Conservation (phyloP, 176 grass and related monocot genomes). For the Pontederia crassipes region DNA sequence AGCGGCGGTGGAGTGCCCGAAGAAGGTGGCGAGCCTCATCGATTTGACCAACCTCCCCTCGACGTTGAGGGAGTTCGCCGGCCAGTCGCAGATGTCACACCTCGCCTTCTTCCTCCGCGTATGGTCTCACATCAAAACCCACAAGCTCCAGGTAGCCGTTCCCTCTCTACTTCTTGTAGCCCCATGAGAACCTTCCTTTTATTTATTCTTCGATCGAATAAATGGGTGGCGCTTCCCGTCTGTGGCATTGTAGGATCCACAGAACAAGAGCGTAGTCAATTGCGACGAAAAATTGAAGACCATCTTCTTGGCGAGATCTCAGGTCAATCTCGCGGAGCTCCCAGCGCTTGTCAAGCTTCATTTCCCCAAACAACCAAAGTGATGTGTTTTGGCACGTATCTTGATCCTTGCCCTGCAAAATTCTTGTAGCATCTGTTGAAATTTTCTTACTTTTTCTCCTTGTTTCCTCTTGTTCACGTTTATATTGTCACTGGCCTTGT, state of each 20-base stretch:
- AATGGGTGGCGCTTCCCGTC: not conserved
- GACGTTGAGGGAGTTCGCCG: constrained; percentile 51
- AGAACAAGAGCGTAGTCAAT: constrained; percentile 69
- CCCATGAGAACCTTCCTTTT: not conserved
- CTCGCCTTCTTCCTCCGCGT: constrained; percentile 70
- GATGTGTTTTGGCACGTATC: not conserved
- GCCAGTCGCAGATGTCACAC: constrained; percentile 74
- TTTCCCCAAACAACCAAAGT: constrained; percentile 38
- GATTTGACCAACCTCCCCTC: constrained; percentile 75
- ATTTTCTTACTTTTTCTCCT: too few species aligned
- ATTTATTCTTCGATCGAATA: not conserved
- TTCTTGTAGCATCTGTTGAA: too few species aligned
- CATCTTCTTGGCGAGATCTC: constrained; percentile 54
- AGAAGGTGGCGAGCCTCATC: constrained; percentile 64
- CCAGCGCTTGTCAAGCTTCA: constrained; percentile 61
- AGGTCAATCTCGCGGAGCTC: constrained; percentile 71
- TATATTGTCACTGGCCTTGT: too few species aligned
- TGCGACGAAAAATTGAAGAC: constrained; percentile 89
- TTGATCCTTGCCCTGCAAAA: too few species aligned
- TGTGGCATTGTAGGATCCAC: constrained; percentile 50
- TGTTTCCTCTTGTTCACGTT: too few species aligned
- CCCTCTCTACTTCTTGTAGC: constrained; percentile 2
- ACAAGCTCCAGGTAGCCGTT: constrained; percentile 71
- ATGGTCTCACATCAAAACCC: constrained; percentile 77
- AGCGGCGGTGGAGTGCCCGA: constrained; percentile 37